phyloP scores from a whole-genome alignment of 1,139 yeast species.

The Candida tropicalis region DNA sequence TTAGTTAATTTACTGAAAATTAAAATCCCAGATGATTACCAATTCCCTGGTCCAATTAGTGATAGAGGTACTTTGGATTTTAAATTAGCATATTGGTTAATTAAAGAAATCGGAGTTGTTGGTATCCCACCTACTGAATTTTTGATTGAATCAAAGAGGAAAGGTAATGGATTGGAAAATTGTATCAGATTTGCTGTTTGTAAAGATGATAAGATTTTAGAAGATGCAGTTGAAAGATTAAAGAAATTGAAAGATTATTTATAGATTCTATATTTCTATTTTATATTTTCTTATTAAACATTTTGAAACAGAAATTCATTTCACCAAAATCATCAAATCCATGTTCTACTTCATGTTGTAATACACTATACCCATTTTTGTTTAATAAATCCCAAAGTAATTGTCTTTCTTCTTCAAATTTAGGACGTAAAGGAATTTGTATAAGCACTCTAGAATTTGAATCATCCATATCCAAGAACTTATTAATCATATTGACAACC shows the following conservation, averaged over 20 bases:
- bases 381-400: constrained; percentile 57
- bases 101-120: constrained; percentile 89
- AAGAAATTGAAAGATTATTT: constrained; percentile 67
- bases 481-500: constrained; percentile 60
- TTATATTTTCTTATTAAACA: constrained; percentile 21
- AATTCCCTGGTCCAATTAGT: constrained; percentile 69
- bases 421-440: constrained; percentile 74
- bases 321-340: constrained; percentile 91
- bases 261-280: constrained; percentile 16
- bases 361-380: constrained; percentile 27
- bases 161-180: constrained; percentile 77
- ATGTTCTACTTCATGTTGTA: constrained; percentile 41
- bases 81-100: constrained; percentile 88
- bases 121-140: constrained; percentile 97
- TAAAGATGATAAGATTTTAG: constrained; percentile 79
- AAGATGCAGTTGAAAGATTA: constrained; percentile 80
- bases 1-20: constrained; percentile 85
- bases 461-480: constrained; percentile 31
- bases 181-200: constrained; percentile 94
- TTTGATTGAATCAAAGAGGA: constrained; percentile 58
- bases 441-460: constrained; percentile 53
- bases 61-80: constrained; percentile 77
- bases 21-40: constrained; percentile 71
- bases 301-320: constrained; percentile 61
- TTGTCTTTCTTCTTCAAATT: constrained; percentile 66